Evolutionary conservation across 2,329 filamentous ascomycete genomes (phyloP).

Genomic region (Hymenoscyphus scutula): DNA sequence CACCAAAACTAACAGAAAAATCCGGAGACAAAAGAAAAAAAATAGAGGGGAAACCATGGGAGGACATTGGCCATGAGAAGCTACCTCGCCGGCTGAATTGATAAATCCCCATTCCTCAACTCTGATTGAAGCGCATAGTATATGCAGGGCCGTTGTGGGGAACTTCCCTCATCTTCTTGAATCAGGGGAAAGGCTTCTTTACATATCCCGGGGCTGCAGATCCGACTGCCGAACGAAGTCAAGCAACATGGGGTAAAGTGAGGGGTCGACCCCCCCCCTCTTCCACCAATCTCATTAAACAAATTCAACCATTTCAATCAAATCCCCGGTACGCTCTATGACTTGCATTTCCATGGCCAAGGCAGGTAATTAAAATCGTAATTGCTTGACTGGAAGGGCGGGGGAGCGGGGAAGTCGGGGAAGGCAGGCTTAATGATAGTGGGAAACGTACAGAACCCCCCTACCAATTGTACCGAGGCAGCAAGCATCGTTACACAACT

Average conservation of each 20-base stretch:
- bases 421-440: background rate
- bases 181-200: background rate
- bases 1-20: background rate
- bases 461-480: background rate
- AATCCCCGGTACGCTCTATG: background rate
- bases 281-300: background rate
- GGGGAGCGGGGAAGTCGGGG: background rate
- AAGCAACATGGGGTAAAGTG: background rate
- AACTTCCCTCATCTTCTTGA: background rate
- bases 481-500: background rate
- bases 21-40: too few species aligned
- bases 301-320: too few species aligned
- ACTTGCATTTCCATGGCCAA: background rate
- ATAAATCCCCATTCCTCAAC: background rate
- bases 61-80: background rate
- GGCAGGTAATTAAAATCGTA: background rate
- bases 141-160: background rate
- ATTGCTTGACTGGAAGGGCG: background rate
- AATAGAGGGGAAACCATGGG: background rate
- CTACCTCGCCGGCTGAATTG: background rate
- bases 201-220: background rate
- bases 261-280: background rate
- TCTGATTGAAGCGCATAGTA: slow-evolving; percentile 6
- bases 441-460: background rate
- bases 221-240: background rate